A percentile compares a stretch with the other conserved stretches of the same genome.
Evolutionary conservation across 1,284 basidiomycete species (phyloP).

Genomic region (Sphaerobolus stellatus): DNA sequence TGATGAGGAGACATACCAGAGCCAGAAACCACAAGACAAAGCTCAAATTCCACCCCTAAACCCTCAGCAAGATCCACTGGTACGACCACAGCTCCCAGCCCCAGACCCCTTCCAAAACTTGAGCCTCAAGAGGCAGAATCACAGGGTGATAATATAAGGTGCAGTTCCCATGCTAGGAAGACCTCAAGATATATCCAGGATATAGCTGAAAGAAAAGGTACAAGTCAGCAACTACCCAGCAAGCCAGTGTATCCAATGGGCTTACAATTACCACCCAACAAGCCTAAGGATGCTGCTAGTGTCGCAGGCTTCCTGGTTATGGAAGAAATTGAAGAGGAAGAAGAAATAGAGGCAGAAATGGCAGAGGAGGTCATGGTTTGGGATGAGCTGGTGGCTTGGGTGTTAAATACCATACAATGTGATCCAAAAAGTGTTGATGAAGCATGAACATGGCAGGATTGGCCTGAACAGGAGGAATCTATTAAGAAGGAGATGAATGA

Average conservation of each 20-base stretch:
- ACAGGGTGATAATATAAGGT: background rate
- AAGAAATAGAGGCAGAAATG: background rate
- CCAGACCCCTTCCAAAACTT: background rate
- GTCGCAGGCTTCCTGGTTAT: background rate
- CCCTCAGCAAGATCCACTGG: background rate
- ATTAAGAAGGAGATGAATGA: constrained; percentile 30
- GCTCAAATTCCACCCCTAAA: background rate
- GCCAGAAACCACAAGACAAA: background rate
- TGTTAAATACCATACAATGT: no score
- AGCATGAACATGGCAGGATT: constrained; percentile 25
- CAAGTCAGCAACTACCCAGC: background rate
- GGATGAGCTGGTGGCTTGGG: no score
- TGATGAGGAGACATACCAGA: no score
- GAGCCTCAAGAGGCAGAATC: background rate
- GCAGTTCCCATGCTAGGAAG: background rate
- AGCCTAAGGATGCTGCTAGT: background rate
- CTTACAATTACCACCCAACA: background rate
- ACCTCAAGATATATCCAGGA: background rate
- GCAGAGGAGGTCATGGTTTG: background rate
- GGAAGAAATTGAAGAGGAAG: background rate
- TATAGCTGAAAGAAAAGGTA: background rate
- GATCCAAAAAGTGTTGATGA: constrained; percentile 17
- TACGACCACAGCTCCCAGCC: background rate
- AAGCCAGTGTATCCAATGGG: background rate
- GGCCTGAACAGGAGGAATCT: constrained; percentile 28